These are phyloP conservation scores for Aureococcus anophagefferens DNA, from an alignment of 108 stramenopile species.

Conservation along the genomic window DNA sequence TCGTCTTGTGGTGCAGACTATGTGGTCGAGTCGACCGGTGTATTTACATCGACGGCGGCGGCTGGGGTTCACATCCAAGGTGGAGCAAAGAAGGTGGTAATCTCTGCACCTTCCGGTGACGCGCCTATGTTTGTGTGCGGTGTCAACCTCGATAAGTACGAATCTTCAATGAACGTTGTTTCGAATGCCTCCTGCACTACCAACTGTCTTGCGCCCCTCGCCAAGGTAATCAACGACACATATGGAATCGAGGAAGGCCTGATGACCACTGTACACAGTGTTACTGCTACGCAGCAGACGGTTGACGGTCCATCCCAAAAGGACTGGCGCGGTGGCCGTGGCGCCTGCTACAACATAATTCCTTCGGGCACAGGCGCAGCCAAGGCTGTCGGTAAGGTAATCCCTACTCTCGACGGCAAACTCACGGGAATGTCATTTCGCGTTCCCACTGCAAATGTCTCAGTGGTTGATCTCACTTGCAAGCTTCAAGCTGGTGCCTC, in stretches of 20 bases:
- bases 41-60: constrained; percentile 74
- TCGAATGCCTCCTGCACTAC: constrained; percentile 98
- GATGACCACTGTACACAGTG: constrained; percentile 98
- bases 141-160: constrained; percentile 83
- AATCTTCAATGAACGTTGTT: constrained; percentile 80
- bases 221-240: constrained; percentile 95
- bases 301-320: constrained; percentile 94
- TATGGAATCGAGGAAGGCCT: constrained; percentile 91
- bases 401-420: constrained; percentile 93
- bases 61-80: constrained; percentile 73
- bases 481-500: constrained; percentile 81
- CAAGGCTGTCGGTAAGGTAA: constrained; percentile 92
- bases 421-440: constrained; percentile 99
- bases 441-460: constrained; percentile 96
- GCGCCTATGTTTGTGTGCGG: constrained; percentile 99
- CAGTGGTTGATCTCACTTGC: constrained; percentile 92
- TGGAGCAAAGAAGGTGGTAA: constrained; percentile 95
- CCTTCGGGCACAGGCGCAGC: constrained; percentile 92
- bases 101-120: constrained; percentile 89
- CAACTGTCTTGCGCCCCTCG: constrained; percentile 95
- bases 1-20: constrained; percentile 80
- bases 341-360: constrained; percentile 95
- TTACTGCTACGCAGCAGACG: constrained; percentile 96
- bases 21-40: constrained; percentile 93
- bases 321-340: constrained; percentile 98